These are phyloP conservation scores for Rhododendron mucronatum DNA, from an alignment of 148 eudicot species.

Conservation along the genomic window DNA sequence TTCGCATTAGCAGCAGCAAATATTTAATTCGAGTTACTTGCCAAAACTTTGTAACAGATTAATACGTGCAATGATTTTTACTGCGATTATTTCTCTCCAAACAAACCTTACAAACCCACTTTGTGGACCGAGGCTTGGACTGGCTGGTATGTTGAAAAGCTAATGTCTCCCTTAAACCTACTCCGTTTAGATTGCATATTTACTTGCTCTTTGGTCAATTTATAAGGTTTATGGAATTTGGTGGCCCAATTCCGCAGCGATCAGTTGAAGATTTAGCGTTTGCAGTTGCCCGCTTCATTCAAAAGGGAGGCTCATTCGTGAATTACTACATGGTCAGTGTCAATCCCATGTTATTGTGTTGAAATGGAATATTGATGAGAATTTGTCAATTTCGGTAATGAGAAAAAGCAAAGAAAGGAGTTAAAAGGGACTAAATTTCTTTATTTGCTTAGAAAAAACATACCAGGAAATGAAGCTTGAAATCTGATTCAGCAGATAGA, in stretches of 20 bases:
- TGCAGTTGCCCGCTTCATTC: conserved; percentile 82
- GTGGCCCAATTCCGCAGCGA: conserved; percentile 65
- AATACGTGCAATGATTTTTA: conserved; percentile 95
- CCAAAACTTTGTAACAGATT: conserved; percentile 48
- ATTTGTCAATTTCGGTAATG: not conserved
- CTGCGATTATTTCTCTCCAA: conserved; percentile 85
- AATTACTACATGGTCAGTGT: conserved; percentile 83
- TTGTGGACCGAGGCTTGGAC: conserved; percentile 99
- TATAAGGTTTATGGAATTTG: conserved; percentile 79
- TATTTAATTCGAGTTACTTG: not conserved
- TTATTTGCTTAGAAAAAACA: not conserved
- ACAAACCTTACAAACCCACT: conserved; percentile 73
- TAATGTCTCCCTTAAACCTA: not conserved
- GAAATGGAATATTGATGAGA: not conserved
- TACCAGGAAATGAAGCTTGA: too few species aligned
- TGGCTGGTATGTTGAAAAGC: conserved; percentile 63
- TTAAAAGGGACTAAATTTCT: not conserved
- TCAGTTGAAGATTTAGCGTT: conserved; percentile 90
- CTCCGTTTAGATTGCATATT: not conserved
- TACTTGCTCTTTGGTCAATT: not conserved
- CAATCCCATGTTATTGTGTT: not conserved
- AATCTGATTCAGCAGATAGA: not conserved
- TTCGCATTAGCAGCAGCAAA: not conserved
- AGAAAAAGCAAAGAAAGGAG: not conserved
- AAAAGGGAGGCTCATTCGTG: conserved; percentile 87